phyloP scores from a whole-genome alignment of 2,329 filamentous ascomycete genomes.

The Coniochaeta sp. region DNA sequence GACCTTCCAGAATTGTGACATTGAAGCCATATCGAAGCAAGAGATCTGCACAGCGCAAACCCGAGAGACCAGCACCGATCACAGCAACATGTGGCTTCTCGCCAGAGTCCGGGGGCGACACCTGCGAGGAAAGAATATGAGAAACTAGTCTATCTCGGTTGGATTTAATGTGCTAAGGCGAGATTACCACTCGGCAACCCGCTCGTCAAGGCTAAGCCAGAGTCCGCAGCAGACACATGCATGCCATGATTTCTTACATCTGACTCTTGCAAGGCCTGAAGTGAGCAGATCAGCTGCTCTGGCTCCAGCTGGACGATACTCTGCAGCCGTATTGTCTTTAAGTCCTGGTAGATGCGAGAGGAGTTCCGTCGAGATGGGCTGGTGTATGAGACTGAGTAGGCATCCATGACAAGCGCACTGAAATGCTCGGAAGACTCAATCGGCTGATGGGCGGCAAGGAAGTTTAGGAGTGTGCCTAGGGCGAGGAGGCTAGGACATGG shows the following conservation, averaged over 20 bases:
- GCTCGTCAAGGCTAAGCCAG: neutral
- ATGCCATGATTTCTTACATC: conserved; percentile 6
- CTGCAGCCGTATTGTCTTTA: conserved; percentile 31
- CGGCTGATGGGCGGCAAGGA: too few relatives aligned
- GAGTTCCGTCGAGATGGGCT: conserved; percentile 32
- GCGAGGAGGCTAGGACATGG: neutral
- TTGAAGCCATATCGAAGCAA: conserved; percentile 56
- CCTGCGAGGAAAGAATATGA: neutral
- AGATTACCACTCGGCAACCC: neutral
- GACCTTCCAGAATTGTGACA: conserved; percentile 63
- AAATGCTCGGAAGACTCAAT: neutral
- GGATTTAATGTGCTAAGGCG: neutral
- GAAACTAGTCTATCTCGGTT: neutral
- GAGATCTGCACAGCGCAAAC: conserved; percentile 63
- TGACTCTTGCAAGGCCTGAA: conserved; percentile 7
- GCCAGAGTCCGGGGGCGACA: neutral
- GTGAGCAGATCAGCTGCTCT: conserved; percentile 19
- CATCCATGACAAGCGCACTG: conserved; percentile 34
- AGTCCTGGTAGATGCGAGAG: conserved; percentile 43
- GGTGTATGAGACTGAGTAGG: conserved; percentile 41
- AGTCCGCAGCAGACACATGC: neutral
- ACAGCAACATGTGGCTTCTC: conserved; percentile 50
- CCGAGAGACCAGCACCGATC: conserved; percentile 64
- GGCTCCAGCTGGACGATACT: conserved; percentile 22
- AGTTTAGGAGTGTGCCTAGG: too few relatives aligned